Evolutionary conservation across 2,329 filamentous ascomycete species (phyloP), one percentile per base, ranked within the genome.

Genomic region (Aspergillus sp.): DNA sequence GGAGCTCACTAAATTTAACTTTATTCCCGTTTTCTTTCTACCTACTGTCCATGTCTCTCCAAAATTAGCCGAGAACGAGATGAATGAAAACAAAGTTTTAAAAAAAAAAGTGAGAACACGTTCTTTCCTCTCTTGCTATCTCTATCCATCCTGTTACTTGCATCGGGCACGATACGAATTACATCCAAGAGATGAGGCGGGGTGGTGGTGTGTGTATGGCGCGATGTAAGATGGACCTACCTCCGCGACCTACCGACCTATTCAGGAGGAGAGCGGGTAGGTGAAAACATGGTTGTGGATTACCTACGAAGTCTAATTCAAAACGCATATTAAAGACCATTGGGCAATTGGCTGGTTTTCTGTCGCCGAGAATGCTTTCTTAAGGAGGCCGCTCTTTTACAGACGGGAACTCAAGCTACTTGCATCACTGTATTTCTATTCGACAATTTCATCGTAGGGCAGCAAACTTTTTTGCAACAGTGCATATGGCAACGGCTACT

Each of bases 1-100:
- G 63, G 64, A 65, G 87, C 81, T 80, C 87, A 88, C 82, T 89
- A 88, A 84, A 79, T 62, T 59, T 55, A 25, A 49, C 31, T 50
- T 48, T 55, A 53, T 48, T 52, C 58, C 54, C 58, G 47, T 60
- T 60, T 59, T 56, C 59, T 57, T 47, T 53, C 58, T 56, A 52
- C 56, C 31, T 21, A 21, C 50, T 57, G 55, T 57, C 58, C 59
- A 58, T 64, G 56, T 60, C 55, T 56, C 54, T 45, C 40, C 55
- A 54, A 54, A 61, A 35, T 62, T 62, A 65, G 63, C 63, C 61
- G 62, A 62, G 56, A 65, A 66, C 62, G 64, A 66, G 63, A 66
- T 66, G 56, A 64, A 65, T 60, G 63, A 65, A 64, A 66, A 60
- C 48, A 46, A 52, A 58, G 54, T 55, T 55, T 51, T 48, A 55